These are phyloP conservation scores for Pestalotiopsis fici DNA, from an alignment of 2,329 filamentous ascomycete species.

Conservation along the genomic window DNA sequence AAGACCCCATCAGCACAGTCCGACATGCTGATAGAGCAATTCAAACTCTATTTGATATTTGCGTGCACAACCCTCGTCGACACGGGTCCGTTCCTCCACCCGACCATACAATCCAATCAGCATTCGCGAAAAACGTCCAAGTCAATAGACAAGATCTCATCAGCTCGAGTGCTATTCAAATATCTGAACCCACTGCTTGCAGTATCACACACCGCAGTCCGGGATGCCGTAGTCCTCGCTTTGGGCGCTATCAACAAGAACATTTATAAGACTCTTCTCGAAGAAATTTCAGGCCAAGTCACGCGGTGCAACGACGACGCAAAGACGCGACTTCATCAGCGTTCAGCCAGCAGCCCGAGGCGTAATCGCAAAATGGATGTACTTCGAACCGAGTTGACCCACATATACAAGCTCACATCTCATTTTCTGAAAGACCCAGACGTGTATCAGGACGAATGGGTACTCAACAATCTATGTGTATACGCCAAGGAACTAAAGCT, in stretches of 20 bases:
- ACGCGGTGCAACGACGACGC: conserved; percentile 86
- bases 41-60: conserved; percentile 96
- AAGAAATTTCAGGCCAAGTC: conserved; percentile 86
- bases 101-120: conserved; percentile 60
- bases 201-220: conserved; percentile 75
- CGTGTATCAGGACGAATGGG: conserved; percentile 85
- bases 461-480: conserved; percentile 81
- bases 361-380: conserved; percentile 83
- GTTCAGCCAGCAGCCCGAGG: conserved; percentile 79
- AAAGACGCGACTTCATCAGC: conserved; percentile 81
- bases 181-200: conserved; percentile 87
- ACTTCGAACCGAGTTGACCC: conserved; percentile 89
- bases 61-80: conserved; percentile 94
- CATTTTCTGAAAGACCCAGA: conserved; percentile 81
- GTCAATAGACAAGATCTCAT: conserved; percentile 76
- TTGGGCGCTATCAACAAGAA: conserved; percentile 95
- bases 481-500: conserved; percentile 92
- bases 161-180: conserved; percentile 86
- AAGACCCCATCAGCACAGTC: conserved; percentile 72
- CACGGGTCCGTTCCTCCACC: conserved; percentile 66
- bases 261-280: conserved; percentile 86
- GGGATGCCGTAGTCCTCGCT: conserved; percentile 87
- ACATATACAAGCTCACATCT: conserved; percentile 92
- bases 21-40: conserved; percentile 91
- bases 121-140: conserved; percentile 83